Base-by-base conservation (phyloP, 202 grass and related monocot species). In the Hordeum pubiflorum region DNA sequence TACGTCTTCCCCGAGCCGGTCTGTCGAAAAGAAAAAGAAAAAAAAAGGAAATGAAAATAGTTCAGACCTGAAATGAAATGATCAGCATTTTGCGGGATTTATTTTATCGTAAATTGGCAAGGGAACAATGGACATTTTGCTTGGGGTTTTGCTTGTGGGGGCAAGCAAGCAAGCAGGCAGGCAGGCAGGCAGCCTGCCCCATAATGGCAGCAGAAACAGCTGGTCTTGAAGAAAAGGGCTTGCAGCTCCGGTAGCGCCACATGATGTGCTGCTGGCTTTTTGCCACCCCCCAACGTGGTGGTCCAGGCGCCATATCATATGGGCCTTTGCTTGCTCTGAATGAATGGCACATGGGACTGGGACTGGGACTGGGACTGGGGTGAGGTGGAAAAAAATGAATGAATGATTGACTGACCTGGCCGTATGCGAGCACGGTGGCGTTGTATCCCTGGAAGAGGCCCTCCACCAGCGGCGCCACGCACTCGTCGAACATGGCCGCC, bases 361-460 rank as follows among this genome's bases (percentile, higher is more conserved):
- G 62, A 26, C 24, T 26, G 24, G 24, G 24, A 31, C 29, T 31
- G 29, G 29, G 29, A 3, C 29, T 31, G 26, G 9, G 9, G 48
- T 37, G 65, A 50, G 61, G 62, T 56, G 79, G 27, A 63, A 62
- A 76, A 59, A 80, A 36, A 81, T 85, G 72, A 85, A 85, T 82
- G 79, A 31, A 74, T 74, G 72, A 99, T 89, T 82, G 78, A 29
- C 77, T 74, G 72, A 99, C 96, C 92, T 99, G 96, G 79, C 96
- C 96, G 75, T 99, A 99, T 55, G 96, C 96, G 15, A 99, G 90
- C 87, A 99, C 96, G 72, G 96, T 99, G 43, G 96, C 96, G 86
- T 96, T 99, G 84, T 99, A 99, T 11, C 96, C 92, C 90, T 99
- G 96, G 89, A 99, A 99, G 64, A 99, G 86, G 10, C 92, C 96